Conservation (phyloP, 83 land plant species). For the Diphasiastrum complanatum region DNA sequence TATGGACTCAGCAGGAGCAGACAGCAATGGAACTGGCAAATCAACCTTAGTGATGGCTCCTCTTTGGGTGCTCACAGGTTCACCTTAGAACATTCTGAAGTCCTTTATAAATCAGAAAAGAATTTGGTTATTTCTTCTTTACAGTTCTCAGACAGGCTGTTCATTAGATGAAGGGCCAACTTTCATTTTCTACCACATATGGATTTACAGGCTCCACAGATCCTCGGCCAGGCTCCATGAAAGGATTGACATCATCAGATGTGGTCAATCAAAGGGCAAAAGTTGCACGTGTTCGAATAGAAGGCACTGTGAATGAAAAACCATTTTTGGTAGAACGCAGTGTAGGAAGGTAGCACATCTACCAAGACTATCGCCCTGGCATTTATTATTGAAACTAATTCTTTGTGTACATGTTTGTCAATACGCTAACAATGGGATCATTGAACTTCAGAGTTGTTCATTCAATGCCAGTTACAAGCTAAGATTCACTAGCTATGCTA, state of each 20-base stretch:
- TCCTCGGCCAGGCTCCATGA: constrained; percentile 23
- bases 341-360: constrained; percentile 16
- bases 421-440: too few relatives aligned
- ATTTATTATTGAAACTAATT: too few relatives aligned
- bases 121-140: too few relatives aligned
- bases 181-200: background rate
- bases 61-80: constrained; percentile 27
- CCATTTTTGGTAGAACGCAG: constrained; percentile 18
- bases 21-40: constrained; percentile 29
- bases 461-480: too few relatives aligned
- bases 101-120: background rate
- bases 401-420: too few relatives aligned
- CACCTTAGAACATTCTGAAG: background rate
- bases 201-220: constrained; percentile 20
- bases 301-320: constrained; percentile 23
- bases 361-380: background rate
- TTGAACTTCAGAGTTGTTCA: too few relatives aligned
- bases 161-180: too few relatives aligned
- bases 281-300: constrained; percentile 24
- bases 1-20: constrained; percentile 21
- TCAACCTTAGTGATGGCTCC: constrained; percentile 29
- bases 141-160: too few relatives aligned
- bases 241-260: constrained; percentile 20
- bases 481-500: too few relatives aligned
- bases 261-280: constrained; percentile 22